A percentile compares a stretch with the other conserved stretches of the same genome.
Conservation (phyloP, 1,139 yeast species). For the Blastobotrys apis region DNA sequence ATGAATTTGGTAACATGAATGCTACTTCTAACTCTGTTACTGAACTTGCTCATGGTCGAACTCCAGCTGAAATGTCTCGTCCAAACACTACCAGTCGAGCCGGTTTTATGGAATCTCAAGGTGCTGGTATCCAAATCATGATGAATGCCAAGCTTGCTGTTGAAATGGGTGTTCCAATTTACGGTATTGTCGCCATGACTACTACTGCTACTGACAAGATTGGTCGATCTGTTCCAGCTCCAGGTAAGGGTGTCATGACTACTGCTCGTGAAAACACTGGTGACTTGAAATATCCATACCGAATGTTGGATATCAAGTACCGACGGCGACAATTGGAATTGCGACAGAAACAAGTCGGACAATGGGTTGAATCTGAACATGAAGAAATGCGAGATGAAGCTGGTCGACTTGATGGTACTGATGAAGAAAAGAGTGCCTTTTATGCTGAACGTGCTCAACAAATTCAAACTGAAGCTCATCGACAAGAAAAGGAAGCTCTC, state of each 20-base stretch:
- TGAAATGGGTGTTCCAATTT: conserved; percentile 98
- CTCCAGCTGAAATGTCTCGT: conserved; percentile 97
- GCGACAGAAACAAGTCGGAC: conserved; percentile 72
- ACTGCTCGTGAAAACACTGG: conserved; percentile 94
- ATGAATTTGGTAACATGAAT: conserved; percentile 97
- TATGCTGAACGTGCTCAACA: conserved; percentile 83
- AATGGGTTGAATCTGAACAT: conserved; percentile 82
- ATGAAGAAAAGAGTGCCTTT: conserved; percentile 44
- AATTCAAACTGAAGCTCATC: conserved; percentile 75
- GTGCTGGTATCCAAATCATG: conserved; percentile 96
- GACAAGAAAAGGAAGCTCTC: conserved; percentile 86
- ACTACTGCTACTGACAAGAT: conserved; percentile 98
- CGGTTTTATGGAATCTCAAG: conserved; percentile 99
- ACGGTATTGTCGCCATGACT: conserved; percentile 89
- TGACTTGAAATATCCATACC: conserved; percentile 72
- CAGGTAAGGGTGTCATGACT: conserved; percentile 98
- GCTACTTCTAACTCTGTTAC: conserved; percentile 88
- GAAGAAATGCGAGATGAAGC: conserved; percentile 68
- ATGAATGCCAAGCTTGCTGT: conserved; percentile 94
- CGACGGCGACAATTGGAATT: conserved; percentile 85
- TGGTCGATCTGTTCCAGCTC: conserved; percentile 99
- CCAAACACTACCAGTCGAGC: conserved; percentile 94
- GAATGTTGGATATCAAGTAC: conserved; percentile 84
- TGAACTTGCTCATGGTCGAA: conserved; percentile 93
- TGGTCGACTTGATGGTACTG: conserved; percentile 46